Evolutionary conservation across 164 flowering plant species (phyloP), one percentile per base, ranked within the genome.

Genomic region (Platanus orientalis): DNA sequence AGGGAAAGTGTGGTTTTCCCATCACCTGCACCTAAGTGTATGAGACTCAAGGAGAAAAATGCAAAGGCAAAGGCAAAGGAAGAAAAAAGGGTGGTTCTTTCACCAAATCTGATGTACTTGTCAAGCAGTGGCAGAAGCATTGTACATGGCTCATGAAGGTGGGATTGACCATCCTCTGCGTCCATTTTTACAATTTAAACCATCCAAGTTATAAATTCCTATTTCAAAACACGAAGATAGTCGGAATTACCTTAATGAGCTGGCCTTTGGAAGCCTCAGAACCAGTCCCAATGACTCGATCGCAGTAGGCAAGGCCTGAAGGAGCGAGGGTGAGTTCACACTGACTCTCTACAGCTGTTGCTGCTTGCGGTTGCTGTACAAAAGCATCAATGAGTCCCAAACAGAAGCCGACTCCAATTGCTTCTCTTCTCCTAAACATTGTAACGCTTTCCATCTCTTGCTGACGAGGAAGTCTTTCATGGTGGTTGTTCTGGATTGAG

Each of bases 251-350:
- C 92, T 87, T 91, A 52, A 91, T 91, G 11, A 89, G 80, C 76
- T 84, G 92, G 12, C 97, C 97, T 67, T 83, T 79, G 57, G 71
- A 64, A 47, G 90, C 82, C 73, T 77, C 75, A 44, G 89, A 75
- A n/a, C 97, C 98, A 61, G 34, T 29, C 5, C 98, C 98, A 17
- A 89, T 69, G 20, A 77, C 75, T 58, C 72, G 68, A 59, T 92
- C 98, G 58, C 96, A 89, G 69, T 65, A 92, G 17, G 85, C 86
- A 14, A 92, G 87, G 7, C 96, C 98, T 0, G 94, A 87, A 27
- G 89, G 86, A 47, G 90, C 73, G 7, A 65, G 71, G 2, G 83
- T 84, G 53, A 86, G 68, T 20, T 80, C 77, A 69, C 97, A 90
- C 4, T 68, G 57, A 6, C 39, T 27, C 48, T 61, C 72, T 20